Evolutionary conservation across 768 basidiomycete species (phyloP).

Genomic region (Leccinum broughii): DNA sequence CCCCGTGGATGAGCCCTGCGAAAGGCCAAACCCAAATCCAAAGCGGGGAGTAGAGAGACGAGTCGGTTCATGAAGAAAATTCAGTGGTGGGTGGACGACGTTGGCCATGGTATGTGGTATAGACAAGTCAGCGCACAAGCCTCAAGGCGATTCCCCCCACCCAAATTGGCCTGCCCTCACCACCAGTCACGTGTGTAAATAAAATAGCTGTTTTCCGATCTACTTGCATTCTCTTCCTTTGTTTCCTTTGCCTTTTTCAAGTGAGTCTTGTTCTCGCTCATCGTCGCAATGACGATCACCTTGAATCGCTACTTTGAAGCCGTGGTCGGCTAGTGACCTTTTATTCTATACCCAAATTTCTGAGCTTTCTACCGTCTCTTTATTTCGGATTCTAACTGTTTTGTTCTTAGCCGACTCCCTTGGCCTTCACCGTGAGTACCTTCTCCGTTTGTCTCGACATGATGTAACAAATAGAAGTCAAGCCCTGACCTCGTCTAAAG

Average conservation of each 20-base stretch:
- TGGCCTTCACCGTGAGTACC: constrained; percentile 36
- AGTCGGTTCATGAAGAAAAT: constrained; percentile 59
- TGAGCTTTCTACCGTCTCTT: constrained; percentile 42
- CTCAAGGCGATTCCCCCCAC: constrained; percentile 9
- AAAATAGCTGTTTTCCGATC: constrained; percentile 17
- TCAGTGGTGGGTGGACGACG: constrained; percentile 64
- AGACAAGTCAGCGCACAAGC: constrained; percentile 15
- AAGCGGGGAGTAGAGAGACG: constrained; percentile 63
- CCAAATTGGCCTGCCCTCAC: constrained; percentile 37
- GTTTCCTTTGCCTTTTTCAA: background rate
- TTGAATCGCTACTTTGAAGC: constrained; percentile 91
- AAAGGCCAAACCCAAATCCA: constrained; percentile 72
- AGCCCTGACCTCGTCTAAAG: constrained; percentile 81
- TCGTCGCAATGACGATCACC: constrained; percentile 57
- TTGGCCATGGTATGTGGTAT: constrained; percentile 60
- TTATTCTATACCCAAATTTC: constrained; percentile 92
- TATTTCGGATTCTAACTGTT: constrained; percentile 11
- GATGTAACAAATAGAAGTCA: constrained; percentile 88
- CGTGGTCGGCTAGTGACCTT: constrained; percentile 59
- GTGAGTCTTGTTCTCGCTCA: constrained; percentile 33
- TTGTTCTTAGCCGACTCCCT: background rate
- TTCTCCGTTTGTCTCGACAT: constrained; percentile 29
- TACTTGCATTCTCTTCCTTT: constrained; percentile 5
- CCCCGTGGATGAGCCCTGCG: constrained; percentile 43
- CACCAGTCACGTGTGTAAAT: constrained; percentile 32